A percentile compares a stretch with the other conserved stretches of the same genome.
These are phyloP conservation scores for Leishmania major DNA, from an alignment of 208 protist genomes.

Conservation along the genomic window DNA sequence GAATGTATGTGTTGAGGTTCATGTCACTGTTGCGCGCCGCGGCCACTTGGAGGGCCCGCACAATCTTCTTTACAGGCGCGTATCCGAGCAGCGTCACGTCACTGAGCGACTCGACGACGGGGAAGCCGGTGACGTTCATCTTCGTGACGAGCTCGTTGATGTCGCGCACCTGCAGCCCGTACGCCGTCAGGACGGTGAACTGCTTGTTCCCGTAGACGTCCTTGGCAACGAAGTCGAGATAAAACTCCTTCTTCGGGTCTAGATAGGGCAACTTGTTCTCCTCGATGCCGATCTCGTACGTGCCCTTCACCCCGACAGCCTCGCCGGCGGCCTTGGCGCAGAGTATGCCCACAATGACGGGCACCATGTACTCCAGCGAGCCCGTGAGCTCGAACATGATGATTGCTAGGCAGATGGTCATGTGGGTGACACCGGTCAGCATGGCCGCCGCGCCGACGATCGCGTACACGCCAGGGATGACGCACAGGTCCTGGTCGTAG, in stretches of 20 bases:
- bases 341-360: slow-evolving; percentile 72
- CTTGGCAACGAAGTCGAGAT: slow-evolving; percentile 55
- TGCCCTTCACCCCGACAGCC: slow-evolving; percentile 71
- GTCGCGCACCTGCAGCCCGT: slow-evolving; percentile 61
- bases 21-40: slow-evolving; percentile 49
- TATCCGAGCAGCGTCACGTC: slow-evolving; percentile 78
- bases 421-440: slow-evolving; percentile 92
- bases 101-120: slow-evolving; percentile 57
- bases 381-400: slow-evolving; percentile 95
- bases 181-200: slow-evolving; percentile 68
- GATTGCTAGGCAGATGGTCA: slow-evolving; percentile 94
- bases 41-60: slow-evolving; percentile 58
- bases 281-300: slow-evolving; percentile 80
- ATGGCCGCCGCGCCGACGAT: slow-evolving; percentile 93
- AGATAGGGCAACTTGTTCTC: slow-evolving; percentile 80
- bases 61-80: slow-evolving; percentile 60
- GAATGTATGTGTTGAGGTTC: slow-evolving; percentile 44
- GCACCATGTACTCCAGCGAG: slow-evolving; percentile 83
- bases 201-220: slow-evolving; percentile 56
- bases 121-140: slow-evolving; percentile 75
- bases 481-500: slow-evolving; percentile 55
- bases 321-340: slow-evolving; percentile 73
- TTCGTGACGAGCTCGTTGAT: slow-evolving; percentile 60
- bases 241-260: slow-evolving; percentile 80
- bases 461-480: slow-evolving; percentile 92